A percentile compares a stretch with the other conserved stretches of the same genome.
Evolutionary conservation across 495 filamentous ascomycete genomes (phyloP).

Genomic region (Penicillium steckii): DNA sequence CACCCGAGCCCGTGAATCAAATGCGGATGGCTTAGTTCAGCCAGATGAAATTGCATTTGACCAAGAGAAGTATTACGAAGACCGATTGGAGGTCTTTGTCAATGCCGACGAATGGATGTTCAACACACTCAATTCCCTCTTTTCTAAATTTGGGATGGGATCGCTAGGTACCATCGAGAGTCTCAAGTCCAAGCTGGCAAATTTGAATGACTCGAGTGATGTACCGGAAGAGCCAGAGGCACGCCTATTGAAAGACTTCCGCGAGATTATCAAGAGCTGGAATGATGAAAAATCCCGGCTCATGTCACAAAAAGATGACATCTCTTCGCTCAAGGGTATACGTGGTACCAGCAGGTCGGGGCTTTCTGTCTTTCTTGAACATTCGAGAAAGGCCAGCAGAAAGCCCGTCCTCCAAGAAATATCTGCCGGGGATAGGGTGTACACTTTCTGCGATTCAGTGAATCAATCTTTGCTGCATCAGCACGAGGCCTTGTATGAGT

Average conservation of each 20-base stretch:
- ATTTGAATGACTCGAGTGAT: constrained; percentile 17
- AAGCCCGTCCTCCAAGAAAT: constrained; percentile 52
- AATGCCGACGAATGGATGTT: constrained; percentile 78
- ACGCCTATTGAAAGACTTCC: constrained; percentile 51
- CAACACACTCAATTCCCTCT: constrained; percentile 60
- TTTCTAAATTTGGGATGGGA: constrained; percentile 65
- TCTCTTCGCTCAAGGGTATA: constrained; percentile 45
- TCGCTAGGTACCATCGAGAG: constrained; percentile 42
- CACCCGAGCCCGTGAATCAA: constrained; percentile 74
- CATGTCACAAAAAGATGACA: constrained; percentile 53
- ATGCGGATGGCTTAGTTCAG: constrained; percentile 47
- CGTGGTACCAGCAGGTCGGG: constrained; percentile 53
- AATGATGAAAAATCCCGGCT: constrained; percentile 58
- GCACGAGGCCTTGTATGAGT: constrained; percentile 63
- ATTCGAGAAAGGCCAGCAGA: constrained; percentile 63
- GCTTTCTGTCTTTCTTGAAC: constrained; percentile 74
- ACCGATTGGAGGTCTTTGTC: constrained; percentile 64
- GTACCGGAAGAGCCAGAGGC: constrained; percentile 20
- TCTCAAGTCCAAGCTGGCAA: constrained; percentile 32
- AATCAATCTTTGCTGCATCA: constrained; percentile 58
- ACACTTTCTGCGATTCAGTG: constrained; percentile 50
- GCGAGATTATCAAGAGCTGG: constrained; percentile 54
- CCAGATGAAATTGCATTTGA: constrained; percentile 59
- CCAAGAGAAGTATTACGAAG: constrained; percentile 66
- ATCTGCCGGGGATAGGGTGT: constrained; percentile 55